A percentile compares a stretch with the other conserved stretches of the same genome.
These are phyloP conservation scores for Cornus kousa DNA, from an alignment of 148 eudicot species.

Conservation along the genomic window DNA sequence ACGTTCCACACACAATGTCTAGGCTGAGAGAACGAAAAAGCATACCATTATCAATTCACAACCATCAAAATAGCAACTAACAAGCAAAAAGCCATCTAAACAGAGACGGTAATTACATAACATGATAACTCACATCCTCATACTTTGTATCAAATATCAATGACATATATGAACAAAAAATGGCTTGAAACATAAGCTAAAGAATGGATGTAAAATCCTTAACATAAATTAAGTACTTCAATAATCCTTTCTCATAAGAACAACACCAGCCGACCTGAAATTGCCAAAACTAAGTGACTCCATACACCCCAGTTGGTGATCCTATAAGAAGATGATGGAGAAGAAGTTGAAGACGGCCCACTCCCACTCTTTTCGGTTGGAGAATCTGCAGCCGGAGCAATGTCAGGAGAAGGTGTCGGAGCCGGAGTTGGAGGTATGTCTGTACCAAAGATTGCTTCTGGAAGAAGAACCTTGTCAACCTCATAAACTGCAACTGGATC, in stretches of 20 bases:
- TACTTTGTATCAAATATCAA: slow-evolving; percentile 1
- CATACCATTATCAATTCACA: not conserved
- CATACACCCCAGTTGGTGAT: slow-evolving; percentile 22
- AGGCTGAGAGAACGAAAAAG: not conserved
- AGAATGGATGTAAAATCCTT: slow-evolving; percentile 19
- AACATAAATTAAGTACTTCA: slow-evolving; percentile 30
- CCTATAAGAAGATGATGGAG: slow-evolving; percentile 21
- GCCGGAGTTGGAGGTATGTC: slow-evolving; percentile 86
- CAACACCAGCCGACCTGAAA: slow-evolving; percentile 37
- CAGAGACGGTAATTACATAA: slow-evolving; percentile 7
- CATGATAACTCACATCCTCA: slow-evolving; percentile 6
- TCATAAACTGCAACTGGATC: slow-evolving; percentile 73
- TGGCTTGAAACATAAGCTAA: slow-evolving; percentile 36
- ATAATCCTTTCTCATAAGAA: slow-evolving; percentile 28
- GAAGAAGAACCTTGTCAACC: slow-evolving; percentile 72
- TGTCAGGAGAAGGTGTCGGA: slow-evolving; percentile 76
- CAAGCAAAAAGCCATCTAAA: slow-evolving; percentile 7
- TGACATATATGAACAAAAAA: slow-evolving; percentile 19
- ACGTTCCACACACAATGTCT: not conserved
- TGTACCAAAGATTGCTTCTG: slow-evolving; percentile 80
- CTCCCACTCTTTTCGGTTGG: slow-evolving; percentile 26
- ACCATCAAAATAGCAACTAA: not conserved
- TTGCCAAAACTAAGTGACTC: slow-evolving; percentile 37
- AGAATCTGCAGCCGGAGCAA: slow-evolving; percentile 51
- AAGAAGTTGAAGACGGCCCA: slow-evolving; percentile 25